phyloP scores from a whole-genome alignment of 2,329 filamentous ascomycete species.

The Pseudogymnoascus sp. region DNA sequence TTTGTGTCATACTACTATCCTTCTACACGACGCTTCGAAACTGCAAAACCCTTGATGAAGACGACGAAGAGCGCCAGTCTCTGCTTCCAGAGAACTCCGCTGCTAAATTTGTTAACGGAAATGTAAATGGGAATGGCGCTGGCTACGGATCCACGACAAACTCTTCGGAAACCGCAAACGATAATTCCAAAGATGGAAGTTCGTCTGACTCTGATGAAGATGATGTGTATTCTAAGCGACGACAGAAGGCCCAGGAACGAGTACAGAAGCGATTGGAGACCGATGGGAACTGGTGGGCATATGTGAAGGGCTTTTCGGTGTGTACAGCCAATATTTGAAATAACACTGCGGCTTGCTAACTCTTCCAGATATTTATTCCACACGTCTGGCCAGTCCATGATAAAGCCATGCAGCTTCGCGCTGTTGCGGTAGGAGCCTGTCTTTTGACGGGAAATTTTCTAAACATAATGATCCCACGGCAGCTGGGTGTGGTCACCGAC shows the following conservation, averaged over 20 bases:
- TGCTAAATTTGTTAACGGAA: conserved; percentile 25
- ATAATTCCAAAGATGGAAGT: conserved; percentile 11
- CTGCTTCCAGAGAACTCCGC: conserved; percentile 41
- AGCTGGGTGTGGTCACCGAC: conserved; percentile 72
- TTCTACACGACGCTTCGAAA: conserved; percentile 26
- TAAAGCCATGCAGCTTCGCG: conserved; percentile 56
- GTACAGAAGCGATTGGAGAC: conserved; percentile 63
- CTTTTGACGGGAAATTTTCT: conserved; percentile 63
- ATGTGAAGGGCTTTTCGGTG: conserved; percentile 62
- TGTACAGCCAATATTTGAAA: conserved; percentile 13
- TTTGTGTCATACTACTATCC: conserved; percentile 29
- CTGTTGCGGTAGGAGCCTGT: conserved; percentile 57
- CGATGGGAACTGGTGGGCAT: conserved; percentile 69
- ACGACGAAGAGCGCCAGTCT: conserved; percentile 51
- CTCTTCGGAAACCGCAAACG: conserved; percentile 8
- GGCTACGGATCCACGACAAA: background rate
- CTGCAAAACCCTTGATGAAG: conserved; percentile 24
- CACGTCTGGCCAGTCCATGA: conserved; percentile 70
- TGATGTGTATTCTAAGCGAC: conserved; percentile 38
- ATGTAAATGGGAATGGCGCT: conserved; percentile 18
- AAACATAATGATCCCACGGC: conserved; percentile 70
- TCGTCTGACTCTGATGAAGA: conserved; percentile 16
- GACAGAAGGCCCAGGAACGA: conserved; percentile 46
- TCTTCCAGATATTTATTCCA: conserved; percentile 55
- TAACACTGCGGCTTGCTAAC: conserved; percentile 6